phyloP scores from a whole-genome alignment of 192 early-diverging fungal genomes.

The Dissophora ornata region DNA sequence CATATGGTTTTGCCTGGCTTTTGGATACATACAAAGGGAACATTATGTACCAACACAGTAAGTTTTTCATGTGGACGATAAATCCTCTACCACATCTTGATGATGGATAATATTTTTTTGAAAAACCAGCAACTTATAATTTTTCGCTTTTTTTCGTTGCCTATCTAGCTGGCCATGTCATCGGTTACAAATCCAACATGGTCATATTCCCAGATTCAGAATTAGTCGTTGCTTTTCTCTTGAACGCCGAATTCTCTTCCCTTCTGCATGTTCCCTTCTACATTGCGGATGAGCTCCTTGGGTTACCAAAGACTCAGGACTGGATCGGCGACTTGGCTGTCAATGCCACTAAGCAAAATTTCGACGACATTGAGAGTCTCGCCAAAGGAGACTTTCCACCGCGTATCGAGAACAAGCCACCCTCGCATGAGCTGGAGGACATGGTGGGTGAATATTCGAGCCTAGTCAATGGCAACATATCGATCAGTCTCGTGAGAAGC shows the following conservation, averaged over 20 bases:
- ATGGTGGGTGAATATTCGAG: conserved; percentile 10
- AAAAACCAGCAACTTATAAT: too few species aligned
- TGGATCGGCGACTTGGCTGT: conserved; percentile 4
- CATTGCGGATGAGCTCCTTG: conserved; percentile 8
- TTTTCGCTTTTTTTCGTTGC: too few species aligned
- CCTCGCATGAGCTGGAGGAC: neutral
- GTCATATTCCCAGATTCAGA: conserved; percentile 9
- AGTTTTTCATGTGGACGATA: too few species aligned
- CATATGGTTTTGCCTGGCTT: conserved; percentile 11
- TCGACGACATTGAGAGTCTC: neutral
- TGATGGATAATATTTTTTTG: too few species aligned
- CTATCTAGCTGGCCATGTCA: too few species aligned
- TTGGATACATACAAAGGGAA: conserved; percentile 22
- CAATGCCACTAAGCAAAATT: neutral
- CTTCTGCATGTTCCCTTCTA: neutral
- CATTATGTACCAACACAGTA: too few species aligned
- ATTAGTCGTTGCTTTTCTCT: neutral
- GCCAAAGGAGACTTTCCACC: neutral
- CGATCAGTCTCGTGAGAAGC: neutral
- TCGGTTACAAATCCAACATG: neutral
- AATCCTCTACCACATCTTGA: too few species aligned
- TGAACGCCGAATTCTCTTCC: neutral
- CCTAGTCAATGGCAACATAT: conserved; percentile 4
- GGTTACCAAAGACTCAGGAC: conserved; percentile 7
- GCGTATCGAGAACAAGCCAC: conserved; percentile 11